Evolutionary conservation across 345 rosid species (phyloP).

Genomic region (Lepidium didymum): DNA sequence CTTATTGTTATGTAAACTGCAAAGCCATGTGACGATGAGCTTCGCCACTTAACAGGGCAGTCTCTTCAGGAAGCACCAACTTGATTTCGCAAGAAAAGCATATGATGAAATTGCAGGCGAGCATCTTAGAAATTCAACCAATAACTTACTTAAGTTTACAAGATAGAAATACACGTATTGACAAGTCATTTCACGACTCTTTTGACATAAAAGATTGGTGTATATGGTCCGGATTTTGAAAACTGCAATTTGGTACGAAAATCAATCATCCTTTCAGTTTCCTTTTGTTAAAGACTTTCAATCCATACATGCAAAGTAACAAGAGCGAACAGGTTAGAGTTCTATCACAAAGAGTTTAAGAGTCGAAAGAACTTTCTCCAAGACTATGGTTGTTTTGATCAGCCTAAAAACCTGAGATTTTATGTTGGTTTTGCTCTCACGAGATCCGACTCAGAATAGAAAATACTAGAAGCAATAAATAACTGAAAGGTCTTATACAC

Average conservation of each 20-base stretch:
- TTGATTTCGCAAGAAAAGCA: conserved; percentile 44
- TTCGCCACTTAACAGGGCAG: conserved; percentile 26
- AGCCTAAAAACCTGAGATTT: not conserved
- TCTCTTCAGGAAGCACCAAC: conserved; percentile 10
- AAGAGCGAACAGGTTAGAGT: not conserved
- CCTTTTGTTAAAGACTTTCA: not conserved
- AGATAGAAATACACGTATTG: not conserved
- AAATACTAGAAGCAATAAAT: not conserved
- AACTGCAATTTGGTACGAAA: not conserved
- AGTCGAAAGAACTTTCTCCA: not conserved
- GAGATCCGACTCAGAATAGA: not conserved
- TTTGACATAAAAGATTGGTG: not conserved
- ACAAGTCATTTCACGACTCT: not conserved
- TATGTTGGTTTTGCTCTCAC: not conserved
- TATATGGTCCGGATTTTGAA: too few relatives aligned
- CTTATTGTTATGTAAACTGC: not conserved
- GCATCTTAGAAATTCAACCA: conserved; percentile 22
- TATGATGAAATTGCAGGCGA: conserved; percentile 31
- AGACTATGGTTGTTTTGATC: not conserved
- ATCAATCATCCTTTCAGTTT: not conserved
- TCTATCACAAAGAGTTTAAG: not conserved
- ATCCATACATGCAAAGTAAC: not conserved
- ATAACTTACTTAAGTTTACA: not conserved
- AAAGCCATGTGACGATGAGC: not conserved
- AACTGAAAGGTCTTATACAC: not conserved